Evolutionary conservation across 2,329 filamentous ascomycete species (phyloP).

Genomic region (Exophiala aquamarina): DNA sequence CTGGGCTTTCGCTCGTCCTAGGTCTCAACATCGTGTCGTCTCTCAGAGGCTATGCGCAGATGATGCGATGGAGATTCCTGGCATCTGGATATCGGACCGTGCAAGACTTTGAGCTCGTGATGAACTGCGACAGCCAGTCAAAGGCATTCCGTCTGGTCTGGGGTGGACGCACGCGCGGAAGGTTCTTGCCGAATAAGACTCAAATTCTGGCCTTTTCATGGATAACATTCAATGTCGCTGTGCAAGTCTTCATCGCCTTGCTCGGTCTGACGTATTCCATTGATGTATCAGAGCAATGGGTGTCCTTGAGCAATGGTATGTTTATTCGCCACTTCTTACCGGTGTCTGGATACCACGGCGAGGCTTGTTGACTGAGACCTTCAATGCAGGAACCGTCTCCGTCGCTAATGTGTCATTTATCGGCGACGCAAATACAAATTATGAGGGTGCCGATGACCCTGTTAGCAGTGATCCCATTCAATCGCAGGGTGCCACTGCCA

Average conservation of each 20-base stretch:
- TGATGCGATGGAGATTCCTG: slow-evolving; percentile 24
- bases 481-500: slow-evolving; percentile 8
- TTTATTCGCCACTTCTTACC: neutral
- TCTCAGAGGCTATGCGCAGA: slow-evolving; percentile 16
- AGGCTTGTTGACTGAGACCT: neutral
- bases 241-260: slow-evolving; percentile 21
- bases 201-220: slow-evolving; percentile 18
- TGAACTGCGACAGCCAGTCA: slow-evolving; percentile 21
- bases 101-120: slow-evolving; percentile 16
- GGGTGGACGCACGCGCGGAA: slow-evolving; percentile 14
- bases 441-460: slow-evolving; percentile 9
- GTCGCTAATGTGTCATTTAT: slow-evolving; percentile 18
- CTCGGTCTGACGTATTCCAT: slow-evolving; percentile 26
- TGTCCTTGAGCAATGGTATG: neutral
- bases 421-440: slow-evolving; percentile 10
- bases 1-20: slow-evolving; percentile 15
- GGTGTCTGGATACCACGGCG: neutral
- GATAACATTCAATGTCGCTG: slow-evolving; percentile 17
- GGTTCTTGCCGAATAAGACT: slow-evolving; percentile 15
- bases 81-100: slow-evolving; percentile 19
- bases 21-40: slow-evolving; percentile 19
- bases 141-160: slow-evolving; percentile 21
- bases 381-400: slow-evolving; percentile 16
- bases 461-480: neutral
- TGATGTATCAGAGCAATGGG: slow-evolving; percentile 16